phyloP scores from a whole-genome alignment of 805 yeast species.

The Kockiozyma suomiensis region DNA sequence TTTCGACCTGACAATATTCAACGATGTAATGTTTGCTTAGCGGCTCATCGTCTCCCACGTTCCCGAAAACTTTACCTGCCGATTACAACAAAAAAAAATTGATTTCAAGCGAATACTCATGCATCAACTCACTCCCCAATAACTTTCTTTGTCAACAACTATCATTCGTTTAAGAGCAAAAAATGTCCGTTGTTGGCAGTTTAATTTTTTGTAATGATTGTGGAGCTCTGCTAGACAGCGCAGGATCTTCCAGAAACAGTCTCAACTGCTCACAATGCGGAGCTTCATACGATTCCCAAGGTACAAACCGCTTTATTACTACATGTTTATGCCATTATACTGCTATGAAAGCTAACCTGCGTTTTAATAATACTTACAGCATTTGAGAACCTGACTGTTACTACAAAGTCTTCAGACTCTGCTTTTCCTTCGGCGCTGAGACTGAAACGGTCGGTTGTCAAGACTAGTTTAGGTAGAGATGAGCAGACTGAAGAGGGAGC shows the following conservation, averaged over 20 bases:
- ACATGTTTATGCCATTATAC: too few species aligned
- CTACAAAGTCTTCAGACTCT: conserved; percentile 84
- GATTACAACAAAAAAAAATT: too few species aligned
- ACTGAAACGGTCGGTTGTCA: conserved; percentile 84
- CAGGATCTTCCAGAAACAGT: conserved; percentile 49
- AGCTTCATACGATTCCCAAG: conserved; percentile 46
- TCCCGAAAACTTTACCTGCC: too few species aligned
- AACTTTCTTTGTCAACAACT: too few species aligned
- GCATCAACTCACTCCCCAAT: not conserved
- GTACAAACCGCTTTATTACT: too few species aligned
- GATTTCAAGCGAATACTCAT: not conserved
- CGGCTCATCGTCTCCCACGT: too few species aligned
- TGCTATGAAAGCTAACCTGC: too few species aligned
- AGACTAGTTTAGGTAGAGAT: conserved; percentile 69
- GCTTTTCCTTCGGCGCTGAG: conserved; percentile 89
- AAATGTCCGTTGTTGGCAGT: conserved; percentile 94
- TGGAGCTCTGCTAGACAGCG: conserved; percentile 83
- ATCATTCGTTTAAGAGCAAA: too few species aligned
- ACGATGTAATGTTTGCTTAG: too few species aligned
- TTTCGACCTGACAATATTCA: too few species aligned
- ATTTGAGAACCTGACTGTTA: conserved; percentile 79
- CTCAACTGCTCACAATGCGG: conserved; percentile 62
- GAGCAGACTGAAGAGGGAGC: conserved; percentile 85
- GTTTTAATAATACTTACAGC: too few species aligned
- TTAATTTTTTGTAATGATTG: conserved; percentile 91